phyloP scores from a whole-genome alignment of 2,329 filamentous ascomycete species.

The Gnomoniopsis sp. region DNA sequence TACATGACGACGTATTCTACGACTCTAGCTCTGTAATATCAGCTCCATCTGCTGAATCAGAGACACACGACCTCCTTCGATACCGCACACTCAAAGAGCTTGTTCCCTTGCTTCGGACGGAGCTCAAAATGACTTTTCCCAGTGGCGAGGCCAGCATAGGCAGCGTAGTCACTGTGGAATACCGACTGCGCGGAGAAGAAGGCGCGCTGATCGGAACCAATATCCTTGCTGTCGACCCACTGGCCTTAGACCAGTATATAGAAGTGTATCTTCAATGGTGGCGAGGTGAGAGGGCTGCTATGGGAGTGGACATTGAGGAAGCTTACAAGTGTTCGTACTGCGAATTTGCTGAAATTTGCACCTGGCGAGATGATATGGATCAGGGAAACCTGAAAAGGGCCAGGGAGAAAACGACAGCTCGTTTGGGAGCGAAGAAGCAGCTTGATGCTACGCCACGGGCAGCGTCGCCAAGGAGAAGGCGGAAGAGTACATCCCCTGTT shows the following conservation, averaged over 20 bases:
- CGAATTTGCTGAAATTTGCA: slow-evolving; percentile 76
- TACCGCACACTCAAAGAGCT: slow-evolving; percentile 49
- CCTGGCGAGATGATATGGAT: slow-evolving; percentile 72
- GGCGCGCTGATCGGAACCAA: slow-evolving; percentile 52
- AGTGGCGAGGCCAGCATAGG: slow-evolving; percentile 45
- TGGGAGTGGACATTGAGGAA: slow-evolving; percentile 77
- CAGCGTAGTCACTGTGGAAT: slow-evolving; percentile 50
- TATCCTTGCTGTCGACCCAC: slow-evolving; percentile 64
- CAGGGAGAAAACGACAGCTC: slow-evolving; percentile 11
- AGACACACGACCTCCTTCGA: slow-evolving; percentile 35
- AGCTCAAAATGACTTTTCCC: slow-evolving; percentile 52
- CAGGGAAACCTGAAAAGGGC: slow-evolving; percentile 41
- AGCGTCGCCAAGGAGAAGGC: not conserved
- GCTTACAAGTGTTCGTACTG: slow-evolving; percentile 85
- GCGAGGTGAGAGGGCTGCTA: slow-evolving; percentile 69
- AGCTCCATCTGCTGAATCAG: slow-evolving; percentile 24
- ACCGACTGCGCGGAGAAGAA: slow-evolving; percentile 44
- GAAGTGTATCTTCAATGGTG: slow-evolving; percentile 78
- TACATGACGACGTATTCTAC: slow-evolving; percentile 65
- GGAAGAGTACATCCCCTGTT: not conserved
- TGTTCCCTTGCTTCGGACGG: slow-evolving; percentile 40
- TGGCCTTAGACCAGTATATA: slow-evolving; percentile 64
- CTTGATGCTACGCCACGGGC: not conserved
- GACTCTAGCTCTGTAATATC: slow-evolving; percentile 37
- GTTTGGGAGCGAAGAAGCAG: not conserved